A percentile compares a stretch with the other conserved stretches of the same genome.
Conservation (phyloP, 2,329 filamentous ascomycete genomes). For the Coniella lustricola region DNA sequence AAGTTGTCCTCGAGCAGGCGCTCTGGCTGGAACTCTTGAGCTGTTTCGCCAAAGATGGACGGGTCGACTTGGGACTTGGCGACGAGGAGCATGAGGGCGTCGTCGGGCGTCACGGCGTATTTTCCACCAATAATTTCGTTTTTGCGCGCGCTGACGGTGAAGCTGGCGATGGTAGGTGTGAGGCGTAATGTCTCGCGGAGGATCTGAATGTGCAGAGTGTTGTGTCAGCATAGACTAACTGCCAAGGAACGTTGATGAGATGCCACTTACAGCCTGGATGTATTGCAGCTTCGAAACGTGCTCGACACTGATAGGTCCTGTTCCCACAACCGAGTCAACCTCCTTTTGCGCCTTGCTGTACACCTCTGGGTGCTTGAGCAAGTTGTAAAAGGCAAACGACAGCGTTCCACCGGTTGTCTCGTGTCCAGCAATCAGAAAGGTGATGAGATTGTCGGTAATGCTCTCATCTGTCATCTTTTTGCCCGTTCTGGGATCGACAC, state of each 20-base stretch:
- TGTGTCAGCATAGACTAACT: background rate
- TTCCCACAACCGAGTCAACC: slow-evolving; percentile 58
- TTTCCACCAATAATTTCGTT: slow-evolving; percentile 52
- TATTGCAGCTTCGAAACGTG: slow-evolving; percentile 61
- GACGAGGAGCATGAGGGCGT: slow-evolving; percentile 43
- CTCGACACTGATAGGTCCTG: slow-evolving; percentile 48
- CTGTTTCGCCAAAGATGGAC: slow-evolving; percentile 57
- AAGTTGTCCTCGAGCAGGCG: slow-evolving; percentile 66
- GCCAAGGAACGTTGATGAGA: background rate
- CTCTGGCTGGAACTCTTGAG: slow-evolving; percentile 60
- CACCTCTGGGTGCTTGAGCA: slow-evolving; percentile 55
- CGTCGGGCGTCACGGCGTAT: slow-evolving; percentile 48
- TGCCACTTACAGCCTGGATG: slow-evolving; percentile 43
- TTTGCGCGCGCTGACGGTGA: slow-evolving; percentile 45
- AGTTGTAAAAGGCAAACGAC: slow-evolving; percentile 57
- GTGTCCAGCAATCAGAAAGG: slow-evolving; percentile 64
- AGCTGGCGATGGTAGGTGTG: slow-evolving; percentile 51
- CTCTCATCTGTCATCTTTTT: slow-evolving; percentile 54
- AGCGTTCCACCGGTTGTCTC: slow-evolving; percentile 65
- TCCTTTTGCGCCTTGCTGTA: slow-evolving; percentile 59
- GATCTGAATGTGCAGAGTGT: slow-evolving; percentile 25
- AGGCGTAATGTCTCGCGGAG: slow-evolving; percentile 61
- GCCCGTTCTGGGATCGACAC: slow-evolving; percentile 60
- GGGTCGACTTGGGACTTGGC: slow-evolving; percentile 54
- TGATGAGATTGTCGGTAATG: slow-evolving; percentile 65